phyloP scores from a whole-genome alignment of 208 protist genomes.

The Trypanosomatidae sp. region DNA sequence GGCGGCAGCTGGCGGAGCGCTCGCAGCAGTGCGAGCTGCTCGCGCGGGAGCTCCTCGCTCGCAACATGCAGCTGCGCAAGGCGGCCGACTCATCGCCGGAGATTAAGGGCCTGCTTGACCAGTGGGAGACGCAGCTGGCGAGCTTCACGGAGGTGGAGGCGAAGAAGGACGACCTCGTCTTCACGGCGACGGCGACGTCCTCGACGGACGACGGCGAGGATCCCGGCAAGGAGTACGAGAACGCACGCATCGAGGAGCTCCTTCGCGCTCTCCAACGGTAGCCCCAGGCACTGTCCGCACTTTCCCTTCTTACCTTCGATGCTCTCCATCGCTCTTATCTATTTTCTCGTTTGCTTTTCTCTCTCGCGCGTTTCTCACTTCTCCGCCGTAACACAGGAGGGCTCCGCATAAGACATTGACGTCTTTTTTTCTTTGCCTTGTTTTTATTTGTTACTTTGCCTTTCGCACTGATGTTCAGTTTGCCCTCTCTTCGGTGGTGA shows the following conservation, averaged over 20 bases:
- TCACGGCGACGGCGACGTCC: conserved; percentile 9
- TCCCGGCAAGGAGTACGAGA: conserved; percentile 24
- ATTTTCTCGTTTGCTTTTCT: not conserved
- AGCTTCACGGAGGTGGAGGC: conserved; percentile 19
- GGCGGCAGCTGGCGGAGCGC: too few relatives aligned
- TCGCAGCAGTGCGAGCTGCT: conserved; percentile 32
- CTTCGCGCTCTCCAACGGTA: conserved; percentile 25
- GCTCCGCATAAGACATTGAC: too few relatives aligned
- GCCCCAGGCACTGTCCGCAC: too few relatives aligned
- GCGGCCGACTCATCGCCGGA: conserved; percentile 21
- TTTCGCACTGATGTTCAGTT: too few relatives aligned
- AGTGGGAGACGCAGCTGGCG: conserved; percentile 30
- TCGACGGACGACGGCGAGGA: conserved; percentile 22
- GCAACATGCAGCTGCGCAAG: conserved; percentile 33
- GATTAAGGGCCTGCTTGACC: conserved; percentile 23
- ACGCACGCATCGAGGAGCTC: conserved; percentile 31
- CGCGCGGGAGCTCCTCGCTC: conserved; percentile 20
- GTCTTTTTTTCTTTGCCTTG: too few relatives aligned
- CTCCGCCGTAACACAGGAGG: too few relatives aligned
- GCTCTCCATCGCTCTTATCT: not conserved
- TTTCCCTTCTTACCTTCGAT: too few relatives aligned
- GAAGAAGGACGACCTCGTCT: conserved; percentile 22
- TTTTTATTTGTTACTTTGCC: too few relatives aligned
- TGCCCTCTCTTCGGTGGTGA: too few relatives aligned
- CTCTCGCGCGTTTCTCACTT: too few relatives aligned